These are phyloP conservation scores for Manihot esculenta DNA, from an alignment of 441 rosid species.

Conservation along the genomic window DNA sequence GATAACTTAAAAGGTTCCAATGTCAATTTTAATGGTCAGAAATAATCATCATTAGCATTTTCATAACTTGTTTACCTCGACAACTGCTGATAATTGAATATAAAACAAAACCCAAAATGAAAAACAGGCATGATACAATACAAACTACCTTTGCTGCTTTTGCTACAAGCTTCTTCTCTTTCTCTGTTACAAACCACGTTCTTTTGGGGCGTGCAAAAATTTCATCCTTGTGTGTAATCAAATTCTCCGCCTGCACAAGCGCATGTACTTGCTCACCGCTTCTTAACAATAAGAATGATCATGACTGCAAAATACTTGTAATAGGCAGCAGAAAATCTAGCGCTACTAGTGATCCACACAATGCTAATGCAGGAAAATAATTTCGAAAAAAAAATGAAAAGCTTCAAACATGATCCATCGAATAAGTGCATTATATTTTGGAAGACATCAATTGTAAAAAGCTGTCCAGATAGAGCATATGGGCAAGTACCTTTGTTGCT, in stretches of 20 bases:
- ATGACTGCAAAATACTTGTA: not conserved
- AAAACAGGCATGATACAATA: not conserved
- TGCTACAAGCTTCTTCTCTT: slow-evolving; percentile 78
- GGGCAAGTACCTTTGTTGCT: slow-evolving; percentile 70
- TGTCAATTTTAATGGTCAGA: not conserved
- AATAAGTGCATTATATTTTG: not conserved
- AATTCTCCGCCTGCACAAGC: slow-evolving; percentile 79
- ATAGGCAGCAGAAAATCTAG: not conserved
- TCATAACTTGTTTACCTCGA: not conserved
- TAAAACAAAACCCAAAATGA: not conserved
- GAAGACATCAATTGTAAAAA: not conserved
- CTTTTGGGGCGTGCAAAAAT: slow-evolving; percentile 87
- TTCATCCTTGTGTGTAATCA: slow-evolving; percentile 84
- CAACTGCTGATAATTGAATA: not conserved
- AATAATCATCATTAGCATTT: slow-evolving; percentile 4
- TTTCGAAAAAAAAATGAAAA: not conserved
- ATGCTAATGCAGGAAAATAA: not conserved
- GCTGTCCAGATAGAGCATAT: not conserved
- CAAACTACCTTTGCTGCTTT: slow-evolving; percentile 63
- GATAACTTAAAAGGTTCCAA: not conserved
- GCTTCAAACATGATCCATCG: not conserved
- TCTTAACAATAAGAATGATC: not conserved
- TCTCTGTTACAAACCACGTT: slow-evolving; percentile 93
- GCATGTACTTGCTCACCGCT: slow-evolving; percentile 1
- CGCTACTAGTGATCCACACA: not conserved